phyloP scores from a whole-genome alignment of 108 stramenopile species.

The Pseudonitzschia delicatissima region DNA sequence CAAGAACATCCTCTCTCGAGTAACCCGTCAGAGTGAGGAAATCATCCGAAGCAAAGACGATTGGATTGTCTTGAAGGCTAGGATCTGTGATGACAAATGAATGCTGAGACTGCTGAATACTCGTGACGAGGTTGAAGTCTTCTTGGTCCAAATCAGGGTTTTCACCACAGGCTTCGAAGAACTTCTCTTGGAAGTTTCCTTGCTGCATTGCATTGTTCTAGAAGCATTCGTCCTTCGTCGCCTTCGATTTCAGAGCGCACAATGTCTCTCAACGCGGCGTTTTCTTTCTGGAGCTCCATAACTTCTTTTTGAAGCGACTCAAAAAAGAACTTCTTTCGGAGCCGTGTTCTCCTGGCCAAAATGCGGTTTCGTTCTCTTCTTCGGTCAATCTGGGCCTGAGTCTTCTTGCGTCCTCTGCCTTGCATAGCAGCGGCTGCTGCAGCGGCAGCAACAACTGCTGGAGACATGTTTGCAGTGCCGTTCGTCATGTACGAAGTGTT shows the following conservation, averaged over 20 bases:
- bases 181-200: slow-evolving; percentile 58
- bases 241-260: slow-evolving; percentile 51
- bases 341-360: slow-evolving; percentile 90
- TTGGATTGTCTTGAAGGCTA: slow-evolving; percentile 92
- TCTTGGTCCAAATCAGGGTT: slow-evolving; percentile 58
- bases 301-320: slow-evolving; percentile 92
- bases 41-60: slow-evolving; percentile 84
- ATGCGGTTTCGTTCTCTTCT: slow-evolving; percentile 90
- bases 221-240: slow-evolving; percentile 42
- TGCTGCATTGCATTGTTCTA: slow-evolving; percentile 63
- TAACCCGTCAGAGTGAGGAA: slow-evolving; percentile 96
- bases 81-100: slow-evolving; percentile 96
- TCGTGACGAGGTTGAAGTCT: slow-evolving; percentile 87
- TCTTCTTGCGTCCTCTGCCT: slow-evolving; percentile 50
- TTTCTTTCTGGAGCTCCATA: slow-evolving; percentile 77
- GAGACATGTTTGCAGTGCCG: slow-evolving; percentile 1
- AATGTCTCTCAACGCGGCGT: slow-evolving; percentile 73
- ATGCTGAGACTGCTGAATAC: slow-evolving; percentile 90
- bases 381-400: slow-evolving; percentile 87
- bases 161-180: slow-evolving; percentile 48
- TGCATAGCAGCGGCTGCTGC: slow-evolving; percentile 23
- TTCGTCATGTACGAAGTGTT: slow-evolving; percentile 11
- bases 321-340: slow-evolving; percentile 98
- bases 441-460: slow-evolving; percentile 12
- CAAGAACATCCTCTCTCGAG: slow-evolving; percentile 80